Conservation (phyloP, 1,284 basidiomycete genomes). For the Porodaedalea pini region DNA sequence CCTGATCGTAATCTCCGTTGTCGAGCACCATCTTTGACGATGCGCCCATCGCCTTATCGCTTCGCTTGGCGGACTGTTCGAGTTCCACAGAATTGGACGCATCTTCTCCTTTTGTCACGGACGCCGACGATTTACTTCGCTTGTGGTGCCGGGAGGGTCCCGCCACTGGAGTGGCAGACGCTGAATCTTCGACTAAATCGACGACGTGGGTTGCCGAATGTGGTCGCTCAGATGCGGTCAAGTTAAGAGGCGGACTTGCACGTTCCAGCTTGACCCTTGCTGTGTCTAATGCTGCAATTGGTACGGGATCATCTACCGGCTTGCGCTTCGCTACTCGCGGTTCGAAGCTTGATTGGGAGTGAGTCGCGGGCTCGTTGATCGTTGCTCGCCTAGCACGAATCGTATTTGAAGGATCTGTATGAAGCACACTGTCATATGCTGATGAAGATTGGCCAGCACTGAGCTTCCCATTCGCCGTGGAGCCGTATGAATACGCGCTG, state of each 20-base stretch:
- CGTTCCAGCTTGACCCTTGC: neutral
- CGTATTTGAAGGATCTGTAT: neutral
- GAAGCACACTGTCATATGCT: neutral
- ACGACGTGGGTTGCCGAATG: neutral
- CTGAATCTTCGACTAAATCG: neutral
- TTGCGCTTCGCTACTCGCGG: neutral
- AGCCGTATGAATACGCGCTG: neutral
- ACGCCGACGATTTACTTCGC: neutral
- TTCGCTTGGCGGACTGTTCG: neutral
- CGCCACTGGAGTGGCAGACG: neutral
- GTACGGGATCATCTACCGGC: neutral
- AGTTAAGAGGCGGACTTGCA: neutral
- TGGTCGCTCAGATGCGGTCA: neutral
- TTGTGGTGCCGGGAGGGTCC: neutral
- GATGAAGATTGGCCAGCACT: neutral
- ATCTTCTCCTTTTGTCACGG: neutral
- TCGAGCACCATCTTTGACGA: neutral
- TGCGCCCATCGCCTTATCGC: neutral
- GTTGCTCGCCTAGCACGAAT: neutral
- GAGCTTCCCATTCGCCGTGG: neutral
- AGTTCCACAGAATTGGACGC: neutral
- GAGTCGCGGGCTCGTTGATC: neutral
- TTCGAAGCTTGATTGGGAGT: neutral
- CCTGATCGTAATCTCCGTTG: neutral
- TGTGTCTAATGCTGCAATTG: neutral